Evolutionary conservation across 176 grass and related monocot genomes (phyloP), one percentile per base, ranked within the genome.

Genomic region (Cenchrus purpureus): DNA sequence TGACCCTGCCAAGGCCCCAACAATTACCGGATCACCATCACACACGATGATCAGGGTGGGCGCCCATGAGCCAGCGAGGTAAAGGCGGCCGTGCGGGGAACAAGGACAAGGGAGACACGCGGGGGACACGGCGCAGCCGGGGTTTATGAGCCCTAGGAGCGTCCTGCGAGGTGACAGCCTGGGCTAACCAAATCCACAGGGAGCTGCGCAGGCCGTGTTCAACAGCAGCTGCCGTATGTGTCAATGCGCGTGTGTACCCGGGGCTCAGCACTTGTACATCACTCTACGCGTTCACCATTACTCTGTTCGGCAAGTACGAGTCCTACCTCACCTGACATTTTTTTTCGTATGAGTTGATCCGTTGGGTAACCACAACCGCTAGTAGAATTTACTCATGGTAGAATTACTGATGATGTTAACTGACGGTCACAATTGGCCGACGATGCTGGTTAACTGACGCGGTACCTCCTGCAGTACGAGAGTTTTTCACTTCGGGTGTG

Each of bases 121-220:
- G 74, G 6, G 68, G 6, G 89, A 91, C 89, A 87, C 70, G 85
- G 85, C 70, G 76, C 76, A 68, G 85, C 80, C 62, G 10, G 10
- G 80, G 65, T 83, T 84, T 61, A 90, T 68, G 83, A 64, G 29
- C 63, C 56, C 74, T 34, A 49, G 25, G 53, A 37, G 45, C 44
- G 76, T 84, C 89, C 81, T 57, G 51, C 70, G 0, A 49, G 76
- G 53, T 20, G 81, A 80, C 85, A 91, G 85, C 75, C 76, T 72
- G 85, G 59, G 29, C 37, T 25, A 40, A 3, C 7, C 48, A 32
- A 46, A 12, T 13, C 63, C 31, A 13, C 29, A 46, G 5, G 10
- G 37, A 46, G 83, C 19, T 42, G 37, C 45, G 82, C 15, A 1
- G 49, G 28, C 37, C 49, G 9, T 69, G 70, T 60, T 60, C n/a